Percentiles rank a stretch among this genome's conserved stretches.
Conservation (phyloP, 257 asterid species). For the Petrea volubilis region DNA sequence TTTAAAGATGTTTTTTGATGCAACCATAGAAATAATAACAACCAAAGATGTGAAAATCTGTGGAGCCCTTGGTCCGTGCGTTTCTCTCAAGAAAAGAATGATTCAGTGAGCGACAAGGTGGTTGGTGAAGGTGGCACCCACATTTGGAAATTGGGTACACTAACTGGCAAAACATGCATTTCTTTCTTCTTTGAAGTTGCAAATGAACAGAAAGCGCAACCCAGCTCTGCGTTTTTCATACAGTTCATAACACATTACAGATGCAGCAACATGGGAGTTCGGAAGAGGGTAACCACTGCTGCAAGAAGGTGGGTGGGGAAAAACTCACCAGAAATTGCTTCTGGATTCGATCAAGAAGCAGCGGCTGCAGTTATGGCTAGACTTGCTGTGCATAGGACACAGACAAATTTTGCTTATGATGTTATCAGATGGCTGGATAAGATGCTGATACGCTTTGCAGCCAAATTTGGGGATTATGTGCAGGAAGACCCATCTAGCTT, state of each 20-base stretch:
- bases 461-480: conserved; percentile 84
- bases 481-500: conserved; percentile 88
- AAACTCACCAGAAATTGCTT: conserved; percentile 67
- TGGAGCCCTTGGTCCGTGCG: conserved; percentile 93
- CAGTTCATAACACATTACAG: conserved; percentile 84
- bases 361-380: conserved; percentile 95
- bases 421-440: conserved; percentile 87
- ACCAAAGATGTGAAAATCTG: conserved; percentile 75
- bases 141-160: conserved; percentile 73
- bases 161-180: conserved; percentile 73
- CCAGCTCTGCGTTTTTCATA: conserved; percentile 74
- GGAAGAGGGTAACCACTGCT: conserved; percentile 91
- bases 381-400: conserved; percentile 63
- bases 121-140: conserved; percentile 85
- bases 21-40: conserved; percentile 78
- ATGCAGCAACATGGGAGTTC: conserved; percentile 60
- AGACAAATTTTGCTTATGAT: conserved; percentile 46
- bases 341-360: conserved; percentile 95
- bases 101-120: conserved; percentile 58
- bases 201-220: conserved; percentile 59
- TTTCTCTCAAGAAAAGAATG: conserved; percentile 59
- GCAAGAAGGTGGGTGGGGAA: conserved; percentile 91
- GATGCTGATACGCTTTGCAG: conserved; percentile 61
- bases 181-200: conserved; percentile 85
- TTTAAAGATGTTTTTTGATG: conserved; percentile 78